Evolutionary conservation across 2,329 filamentous ascomycete genomes (phyloP).

Genomic region (Alternaria novae-zelandiae): DNA sequence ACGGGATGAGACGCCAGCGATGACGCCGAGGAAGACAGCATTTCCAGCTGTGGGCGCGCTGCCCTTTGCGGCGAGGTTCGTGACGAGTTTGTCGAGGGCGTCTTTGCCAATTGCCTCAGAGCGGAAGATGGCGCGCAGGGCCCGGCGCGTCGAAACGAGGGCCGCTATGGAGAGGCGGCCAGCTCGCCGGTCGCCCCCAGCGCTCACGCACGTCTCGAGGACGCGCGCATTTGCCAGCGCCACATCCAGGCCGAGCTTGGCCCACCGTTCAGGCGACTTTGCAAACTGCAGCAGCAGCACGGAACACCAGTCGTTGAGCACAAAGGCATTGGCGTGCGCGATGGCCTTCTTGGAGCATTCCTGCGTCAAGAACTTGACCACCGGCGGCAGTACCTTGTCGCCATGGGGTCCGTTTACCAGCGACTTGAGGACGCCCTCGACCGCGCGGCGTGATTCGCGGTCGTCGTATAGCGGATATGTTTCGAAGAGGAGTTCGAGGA

Average conservation of each 20-base stretch:
- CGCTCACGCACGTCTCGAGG: slow-evolving; percentile 76
- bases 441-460: slow-evolving; percentile 80
- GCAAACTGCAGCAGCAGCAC: slow-evolving; percentile 76
- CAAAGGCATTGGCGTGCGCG: slow-evolving; percentile 81
- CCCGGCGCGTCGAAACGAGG: slow-evolving; percentile 77
- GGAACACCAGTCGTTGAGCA: slow-evolving; percentile 88
- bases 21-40: slow-evolving; percentile 78
- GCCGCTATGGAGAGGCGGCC: slow-evolving; percentile 74
- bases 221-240: slow-evolving; percentile 73
- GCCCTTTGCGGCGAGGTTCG: slow-evolving; percentile 72
- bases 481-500: slow-evolving; percentile 79
- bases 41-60: slow-evolving; percentile 70
- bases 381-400: slow-evolving; percentile 64
- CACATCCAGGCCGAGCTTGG: slow-evolving; percentile 68
- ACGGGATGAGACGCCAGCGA: slow-evolving; percentile 85
- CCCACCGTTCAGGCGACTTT: slow-evolving; percentile 65
- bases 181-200: slow-evolving; percentile 31
- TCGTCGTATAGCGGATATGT: slow-evolving; percentile 90
- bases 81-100: slow-evolving; percentile 68
- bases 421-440: slow-evolving; percentile 77
- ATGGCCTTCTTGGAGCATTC: slow-evolving; percentile 81
- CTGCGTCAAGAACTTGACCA: slow-evolving; percentile 70
- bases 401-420: slow-evolving; percentile 67
- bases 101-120: slow-evolving; percentile 64
- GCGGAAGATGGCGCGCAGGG: slow-evolving; percentile 75